Conservation (phyloP, 2,329 filamentous ascomycete genomes). For the Chalaropsis thielavioides region DNA sequence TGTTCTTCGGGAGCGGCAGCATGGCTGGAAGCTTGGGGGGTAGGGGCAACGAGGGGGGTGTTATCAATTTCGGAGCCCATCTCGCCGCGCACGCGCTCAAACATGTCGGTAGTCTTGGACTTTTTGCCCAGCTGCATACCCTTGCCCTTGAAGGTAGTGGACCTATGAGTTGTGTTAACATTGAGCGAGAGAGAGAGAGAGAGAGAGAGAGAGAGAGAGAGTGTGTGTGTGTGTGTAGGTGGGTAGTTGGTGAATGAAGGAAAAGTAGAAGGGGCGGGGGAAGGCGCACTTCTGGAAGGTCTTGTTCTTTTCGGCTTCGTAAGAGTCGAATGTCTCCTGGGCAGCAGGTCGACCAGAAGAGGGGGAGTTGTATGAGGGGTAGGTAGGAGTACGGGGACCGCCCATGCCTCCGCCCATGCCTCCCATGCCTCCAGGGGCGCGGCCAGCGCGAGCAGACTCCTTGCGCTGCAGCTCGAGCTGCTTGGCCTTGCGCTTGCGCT, state of each 20-base stretch:
- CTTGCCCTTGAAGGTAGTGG: slow-evolving; percentile 68
- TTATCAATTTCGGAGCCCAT: slow-evolving; percentile 77
- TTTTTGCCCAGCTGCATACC: slow-evolving; percentile 99
- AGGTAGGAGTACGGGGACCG: slow-evolving; percentile 61
- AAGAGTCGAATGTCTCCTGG: slow-evolving; percentile 76
- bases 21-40: slow-evolving; percentile 32
- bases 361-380: slow-evolving; percentile 62
- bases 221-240: slow-evolving; percentile 8
- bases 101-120: slow-evolving; percentile 94
- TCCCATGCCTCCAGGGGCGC: slow-evolving; percentile 31
- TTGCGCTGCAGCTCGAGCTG: slow-evolving; percentile 98
- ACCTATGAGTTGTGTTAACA: slow-evolving; percentile 26
- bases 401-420: slow-evolving; percentile 18
- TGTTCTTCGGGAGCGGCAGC: slow-evolving; percentile 37
- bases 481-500: slow-evolving; percentile 96
- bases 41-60: slow-evolving; percentile 51
- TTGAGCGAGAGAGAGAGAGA: neutral
- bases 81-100: slow-evolving; percentile 85
- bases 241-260: neutral
- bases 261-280: neutral
- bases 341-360: slow-evolving; percentile 39
- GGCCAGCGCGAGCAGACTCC: slow-evolving; percentile 68
- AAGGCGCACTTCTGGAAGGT: slow-evolving; percentile 55
- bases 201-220: neutral
- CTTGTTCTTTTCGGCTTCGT: slow-evolving; percentile 97